Percentiles rank a stretch among this genome's conserved stretches.
These are phyloP conservation scores for Colletotrichum musicola DNA, from an alignment of 2,329 filamentous ascomycete species.

Conservation along the genomic window DNA sequence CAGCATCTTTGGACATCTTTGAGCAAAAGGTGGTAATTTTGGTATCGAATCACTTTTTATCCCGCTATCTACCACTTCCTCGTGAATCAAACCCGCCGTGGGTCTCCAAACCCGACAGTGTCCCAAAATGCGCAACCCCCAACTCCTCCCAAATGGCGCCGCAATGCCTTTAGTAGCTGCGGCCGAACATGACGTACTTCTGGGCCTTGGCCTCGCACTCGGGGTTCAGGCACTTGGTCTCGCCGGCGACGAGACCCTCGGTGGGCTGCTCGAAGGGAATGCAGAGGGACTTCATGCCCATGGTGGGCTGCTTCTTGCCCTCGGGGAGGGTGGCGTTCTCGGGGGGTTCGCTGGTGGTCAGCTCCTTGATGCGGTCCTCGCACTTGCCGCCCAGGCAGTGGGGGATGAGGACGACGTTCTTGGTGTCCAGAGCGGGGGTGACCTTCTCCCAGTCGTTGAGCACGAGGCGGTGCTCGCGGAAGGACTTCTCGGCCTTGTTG, in stretches of 20 bases:
- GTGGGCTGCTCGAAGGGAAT: conserved; percentile 82
- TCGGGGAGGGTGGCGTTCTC: conserved; percentile 60
- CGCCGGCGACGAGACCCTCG: conserved; percentile 79
- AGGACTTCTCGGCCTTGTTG: conserved; percentile 80
- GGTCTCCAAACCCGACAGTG: conserved; percentile 27
- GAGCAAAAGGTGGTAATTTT: conserved; percentile 13
- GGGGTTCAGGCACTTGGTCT: conserved; percentile 93
- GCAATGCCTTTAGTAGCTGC: conserved; percentile 66
- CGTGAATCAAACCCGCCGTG: too few species aligned
- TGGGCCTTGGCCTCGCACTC: conserved; percentile 82
- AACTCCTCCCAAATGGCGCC: conserved; percentile 35
- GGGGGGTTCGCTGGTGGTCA: conserved; percentile 77
- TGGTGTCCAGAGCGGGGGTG: conserved; percentile 87
- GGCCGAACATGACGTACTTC: conserved; percentile 93
- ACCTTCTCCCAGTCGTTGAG: conserved; percentile 93
- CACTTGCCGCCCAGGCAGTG: conserved; percentile 86
- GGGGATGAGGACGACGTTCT: conserved; percentile 93
- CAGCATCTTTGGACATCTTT: too few species aligned
- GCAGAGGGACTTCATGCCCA: conserved; percentile 79
- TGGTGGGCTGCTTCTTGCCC: conserved; percentile 66
- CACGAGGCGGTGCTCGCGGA: conserved; percentile 82
- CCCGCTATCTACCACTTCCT: conserved; percentile 11
- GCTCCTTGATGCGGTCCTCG: conserved; percentile 94
- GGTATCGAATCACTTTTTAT: conserved; percentile 38
- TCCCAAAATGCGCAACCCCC: conserved; percentile 35